Base-by-base conservation (phyloP, 768 basidiomycete genomes). In the Trametes gibbosa region DNA sequence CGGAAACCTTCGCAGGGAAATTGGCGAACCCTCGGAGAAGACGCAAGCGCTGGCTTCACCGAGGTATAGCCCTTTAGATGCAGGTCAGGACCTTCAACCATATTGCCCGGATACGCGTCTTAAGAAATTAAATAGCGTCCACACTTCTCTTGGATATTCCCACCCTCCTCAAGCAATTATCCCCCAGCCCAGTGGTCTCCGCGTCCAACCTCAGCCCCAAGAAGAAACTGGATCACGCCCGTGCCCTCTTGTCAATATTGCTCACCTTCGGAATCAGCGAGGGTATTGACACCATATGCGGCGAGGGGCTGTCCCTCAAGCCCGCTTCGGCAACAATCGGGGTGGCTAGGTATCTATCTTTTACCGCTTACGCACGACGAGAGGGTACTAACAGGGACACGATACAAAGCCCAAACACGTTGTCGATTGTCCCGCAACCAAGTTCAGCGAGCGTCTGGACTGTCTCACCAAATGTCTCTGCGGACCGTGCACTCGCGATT, bases 221-320 rank as follows among this genome's bases (percentile, higher is more conserved):
- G 41, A 48, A 72, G 14, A 81, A 81, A 1, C 76, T 87, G 27
- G 79, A 80, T 1, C 76, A 80, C 16, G 77, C 92, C 2, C 82
- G 84, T 17, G 71, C 78, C 1, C 65, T 94, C 0, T 74, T 95
- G 3, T 86, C 88, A 3, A 70, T 77, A 0, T 68, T 92, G 14
- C 68, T 94, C 35, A 88, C 90, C 0, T 85, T 84, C 29, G 88
- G 88, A 3, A 66, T 95, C 21, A 88, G 85, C 62, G 67, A 74
- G 0, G 86, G 83, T 40, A 85, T 91, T 21, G 94, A 96, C 63
- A 75, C 77, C 3, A 79, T 91, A 4, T 90, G 89, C 63, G 74
- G 73, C 41, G 76, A 77, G 3, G 83, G 81, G 50, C 75, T 96
- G 10, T 0, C 68, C 68, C 19, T 77, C 81, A 1, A 74, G 1